These are phyloP conservation scores for Hymenoscyphus fructigenus DNA, from an alignment of 2,329 filamentous ascomycete species.

Conservation along the genomic window DNA sequence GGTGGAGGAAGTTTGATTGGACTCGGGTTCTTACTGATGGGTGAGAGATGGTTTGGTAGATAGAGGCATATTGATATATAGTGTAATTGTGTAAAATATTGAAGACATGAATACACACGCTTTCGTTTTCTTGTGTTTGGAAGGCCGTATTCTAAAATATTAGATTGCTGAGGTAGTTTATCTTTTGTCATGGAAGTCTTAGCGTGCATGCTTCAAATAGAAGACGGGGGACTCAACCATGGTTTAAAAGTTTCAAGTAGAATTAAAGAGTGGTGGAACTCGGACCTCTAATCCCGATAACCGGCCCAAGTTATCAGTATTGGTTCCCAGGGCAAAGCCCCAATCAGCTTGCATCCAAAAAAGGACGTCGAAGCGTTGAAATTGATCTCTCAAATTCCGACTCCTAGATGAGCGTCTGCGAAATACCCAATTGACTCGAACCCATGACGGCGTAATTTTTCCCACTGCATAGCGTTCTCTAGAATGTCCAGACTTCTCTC, in stretches of 20 bases:
- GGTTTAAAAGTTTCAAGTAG: too few species aligned
- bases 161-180: too few species aligned
- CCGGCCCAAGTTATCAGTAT: background rate
- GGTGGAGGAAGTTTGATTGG: constrained; percentile 95
- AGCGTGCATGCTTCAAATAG: too few species aligned
- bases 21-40: constrained; percentile 52
- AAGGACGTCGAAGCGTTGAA: background rate
- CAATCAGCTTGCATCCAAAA: background rate
- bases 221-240: background rate
- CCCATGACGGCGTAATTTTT: background rate
- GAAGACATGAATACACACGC: too few species aligned
- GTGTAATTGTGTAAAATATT: background rate
- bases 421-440: background rate
- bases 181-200: too few species aligned
- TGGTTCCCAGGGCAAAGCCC: background rate
- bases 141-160: too few species aligned
- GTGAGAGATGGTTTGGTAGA: constrained; percentile 9
- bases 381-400: background rate
- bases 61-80: background rate
- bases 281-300: background rate
- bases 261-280: too few species aligned
- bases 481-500: background rate
- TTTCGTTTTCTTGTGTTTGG: too few species aligned
- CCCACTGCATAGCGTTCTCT: background rate
- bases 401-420: background rate